Conservation (phyloP, 139 green algal species). For the Yamagishiella unicocca region DNA sequence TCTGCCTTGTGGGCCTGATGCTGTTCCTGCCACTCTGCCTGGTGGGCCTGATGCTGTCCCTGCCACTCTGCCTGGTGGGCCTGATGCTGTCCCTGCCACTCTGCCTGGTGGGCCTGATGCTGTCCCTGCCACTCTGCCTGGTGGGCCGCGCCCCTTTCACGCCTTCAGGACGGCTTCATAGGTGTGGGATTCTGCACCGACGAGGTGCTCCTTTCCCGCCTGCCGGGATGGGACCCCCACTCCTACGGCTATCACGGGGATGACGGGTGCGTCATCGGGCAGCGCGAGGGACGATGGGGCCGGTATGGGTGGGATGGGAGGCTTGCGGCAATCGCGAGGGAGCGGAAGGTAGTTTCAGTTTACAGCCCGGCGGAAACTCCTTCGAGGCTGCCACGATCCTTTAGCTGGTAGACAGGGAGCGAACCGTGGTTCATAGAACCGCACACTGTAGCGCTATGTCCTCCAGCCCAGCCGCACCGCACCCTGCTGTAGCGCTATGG, state of each 20-base stretch:
- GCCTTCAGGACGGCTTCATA: conserved; percentile 51
- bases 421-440: too few species aligned
- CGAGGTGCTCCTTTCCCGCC: conserved; percentile 73
- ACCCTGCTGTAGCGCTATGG: too few species aligned
- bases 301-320: too few species aligned
- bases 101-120: neutral
- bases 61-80: too few species aligned
- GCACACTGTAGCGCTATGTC: too few species aligned
- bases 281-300: neutral
- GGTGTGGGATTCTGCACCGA: conserved; percentile 79
- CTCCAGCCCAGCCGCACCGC: too few species aligned
- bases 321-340: too few species aligned
- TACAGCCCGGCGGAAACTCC: too few species aligned
- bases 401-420: too few species aligned
- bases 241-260: conserved; percentile 77
- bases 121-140: neutral
- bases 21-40: neutral
- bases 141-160: neutral
- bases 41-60: too few species aligned
- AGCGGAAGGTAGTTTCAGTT: too few species aligned
- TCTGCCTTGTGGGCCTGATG: neutral
- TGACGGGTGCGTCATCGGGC: conserved; percentile 43
- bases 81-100: neutral
- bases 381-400: too few species aligned
- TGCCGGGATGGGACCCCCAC: conserved; percentile 89